Base-by-base conservation (phyloP, 371 early-diverging fungal species). In the Mucor plumbeus region DNA sequence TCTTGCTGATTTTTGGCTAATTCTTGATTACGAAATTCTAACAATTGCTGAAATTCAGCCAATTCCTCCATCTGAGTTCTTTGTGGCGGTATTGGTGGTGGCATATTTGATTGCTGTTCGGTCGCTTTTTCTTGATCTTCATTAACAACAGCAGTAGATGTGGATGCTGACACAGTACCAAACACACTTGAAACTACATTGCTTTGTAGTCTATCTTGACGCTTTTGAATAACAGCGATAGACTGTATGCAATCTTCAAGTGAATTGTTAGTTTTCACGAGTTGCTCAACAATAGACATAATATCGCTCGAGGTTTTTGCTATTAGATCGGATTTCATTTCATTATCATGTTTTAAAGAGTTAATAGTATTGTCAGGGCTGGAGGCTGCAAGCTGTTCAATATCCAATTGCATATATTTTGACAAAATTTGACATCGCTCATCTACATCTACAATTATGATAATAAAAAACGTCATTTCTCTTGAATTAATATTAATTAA, bases 221-320 rank as follows among this genome's bases (percentile, higher is more conserved):
- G 44, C 9, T 36, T 61, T 35, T 61, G 19, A 14, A 44, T 15
- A 10, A 17, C 11, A 31, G n/a, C 47, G 13, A 61, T 44, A 17
- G 34, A 34, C 8, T 61, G 47, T n/a, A 61, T 7, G 6, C 61
- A 61, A 34, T 35, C 35, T 34, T 61, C 47, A 7, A 61, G 40
- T 7, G n/a, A 14, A 17, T 61, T 44, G 9, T 35, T 31, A 7
- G 33, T 11, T 11, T 15, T 34, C 1, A 15, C 41, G 7, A 61
- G 35, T 9, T 35, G 61, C 1, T 34, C 9, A 31, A 35, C 7
- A n/a, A 19, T 13, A 61, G 17, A 17, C 17, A 5, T 4, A 7
- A 61, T 43, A 5, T 61, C 31, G 4, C 11, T 47, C 17, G 41
- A 33, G 17, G 40, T 47, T 3, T 10, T 15, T 11, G 33, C 9